phyloP scores from a whole-genome alignment of 192 early-diverging fungal genomes.

The Thoreauomyces humboldtii region DNA sequence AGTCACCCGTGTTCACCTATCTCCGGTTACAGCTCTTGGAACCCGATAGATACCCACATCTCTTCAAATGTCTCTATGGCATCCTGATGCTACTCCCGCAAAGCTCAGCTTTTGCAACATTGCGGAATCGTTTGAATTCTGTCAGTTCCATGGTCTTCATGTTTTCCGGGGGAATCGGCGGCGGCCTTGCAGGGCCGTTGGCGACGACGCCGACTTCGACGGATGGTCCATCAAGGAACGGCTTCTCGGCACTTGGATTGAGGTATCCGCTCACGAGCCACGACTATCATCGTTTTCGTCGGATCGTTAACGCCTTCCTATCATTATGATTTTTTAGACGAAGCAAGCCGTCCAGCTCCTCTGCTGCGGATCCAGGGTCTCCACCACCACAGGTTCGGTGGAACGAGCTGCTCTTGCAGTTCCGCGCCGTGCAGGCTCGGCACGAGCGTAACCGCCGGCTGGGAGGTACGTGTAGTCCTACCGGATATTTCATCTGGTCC shows the following conservation, averaged over 20 bases:
- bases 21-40: slow-evolving; percentile 92
- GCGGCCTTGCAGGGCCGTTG: neutral
- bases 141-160: slow-evolving; percentile 58
- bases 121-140: slow-evolving; percentile 88
- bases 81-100: slow-evolving; percentile 97
- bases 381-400: slow-evolving; percentile 41
- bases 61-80: slow-evolving; percentile 93
- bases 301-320: too few relatives aligned
- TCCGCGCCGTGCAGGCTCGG: slow-evolving; percentile 64
- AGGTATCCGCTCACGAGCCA: too few relatives aligned
- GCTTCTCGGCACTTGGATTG: neutral
- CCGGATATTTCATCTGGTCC: too few relatives aligned
- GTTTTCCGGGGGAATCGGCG: slow-evolving; percentile 8
- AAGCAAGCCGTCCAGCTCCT: neutral
- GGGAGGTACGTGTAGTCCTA: slow-evolving; percentile 34
- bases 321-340: too few relatives aligned
- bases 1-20: slow-evolving; percentile 96
- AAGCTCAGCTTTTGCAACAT: slow-evolving; percentile 90
- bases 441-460: slow-evolving; percentile 71
- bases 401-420: slow-evolving; percentile 70
- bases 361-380: slow-evolving; percentile 5
- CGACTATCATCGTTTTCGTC: too few relatives aligned
- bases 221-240: neutral
- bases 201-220: neutral
- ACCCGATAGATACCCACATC: slow-evolving; percentile 80